Conservation (phyloP, 169 alveolate species). For the Prorocentrum cordatum region DNA sequence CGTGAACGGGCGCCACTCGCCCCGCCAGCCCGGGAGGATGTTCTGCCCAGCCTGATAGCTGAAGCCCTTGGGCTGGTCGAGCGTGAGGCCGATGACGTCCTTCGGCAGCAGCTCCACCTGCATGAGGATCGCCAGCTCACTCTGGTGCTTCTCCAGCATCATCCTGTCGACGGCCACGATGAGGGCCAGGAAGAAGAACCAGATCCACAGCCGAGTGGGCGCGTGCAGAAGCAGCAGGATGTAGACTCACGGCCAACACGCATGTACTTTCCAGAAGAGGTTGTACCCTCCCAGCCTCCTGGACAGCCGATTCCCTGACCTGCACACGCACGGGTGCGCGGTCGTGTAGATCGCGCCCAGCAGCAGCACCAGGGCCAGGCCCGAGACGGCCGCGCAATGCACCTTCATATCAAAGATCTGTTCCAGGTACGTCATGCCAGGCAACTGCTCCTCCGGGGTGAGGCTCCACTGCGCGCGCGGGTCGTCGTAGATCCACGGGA, state of each 20-base stretch:
- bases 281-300: constrained; percentile 18
- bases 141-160: constrained; percentile 7
- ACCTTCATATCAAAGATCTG: constrained; percentile 8
- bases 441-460: constrained; percentile 21
- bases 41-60: constrained; percentile 45
- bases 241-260: neutral
- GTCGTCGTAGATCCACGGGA: too few relatives aligned
- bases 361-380: constrained; percentile 7
- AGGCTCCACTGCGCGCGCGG: too few relatives aligned
- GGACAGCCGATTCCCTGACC: constrained; percentile 1
- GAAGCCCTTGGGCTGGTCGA: constrained; percentile 44
- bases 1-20: constrained; percentile 53
- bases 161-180: constrained; percentile 15
- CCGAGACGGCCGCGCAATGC: constrained; percentile 32
- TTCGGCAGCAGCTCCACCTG: constrained; percentile 28
- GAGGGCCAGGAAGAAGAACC: constrained; percentile 32
- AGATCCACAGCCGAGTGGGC: constrained; percentile 36
- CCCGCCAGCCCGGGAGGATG: constrained; percentile 43
- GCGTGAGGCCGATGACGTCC: constrained; percentile 35
- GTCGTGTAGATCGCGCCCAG: constrained; percentile 5
- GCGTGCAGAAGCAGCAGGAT: constrained; percentile 27
- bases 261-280: neutral
- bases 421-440: constrained; percentile 21
- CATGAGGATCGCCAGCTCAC: neutral
- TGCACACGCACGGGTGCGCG: constrained; percentile 5